Percentiles rank a stretch among this genome's conserved stretches.
phyloP scores from a whole-genome alignment of 75 land plant species.

The Cryptomeria japonica region DNA sequence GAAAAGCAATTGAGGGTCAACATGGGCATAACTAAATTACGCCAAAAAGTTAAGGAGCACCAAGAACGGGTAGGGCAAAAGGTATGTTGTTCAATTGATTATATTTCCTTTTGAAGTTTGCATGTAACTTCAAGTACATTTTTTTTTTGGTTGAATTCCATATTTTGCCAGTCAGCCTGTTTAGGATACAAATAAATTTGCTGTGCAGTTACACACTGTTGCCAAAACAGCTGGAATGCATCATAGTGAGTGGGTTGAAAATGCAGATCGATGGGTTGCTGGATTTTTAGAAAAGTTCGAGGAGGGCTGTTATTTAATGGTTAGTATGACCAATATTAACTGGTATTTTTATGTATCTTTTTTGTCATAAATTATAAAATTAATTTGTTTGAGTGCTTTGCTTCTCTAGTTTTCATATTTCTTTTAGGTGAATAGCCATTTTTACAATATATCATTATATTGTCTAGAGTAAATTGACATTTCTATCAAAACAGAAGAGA shows the following conservation, averaged over 20 bases:
- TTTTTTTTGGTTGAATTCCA: neutral
- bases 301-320: slow-evolving; percentile 95
- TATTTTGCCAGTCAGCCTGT: neutral
- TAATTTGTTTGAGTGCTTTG: neutral
- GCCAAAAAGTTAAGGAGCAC: slow-evolving; percentile 91
- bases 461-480: neutral
- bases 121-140: neutral
- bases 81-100: slow-evolving; percentile 21
- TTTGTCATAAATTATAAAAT: neutral
- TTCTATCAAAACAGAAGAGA: neutral
- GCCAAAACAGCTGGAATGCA: slow-evolving; percentile 86
- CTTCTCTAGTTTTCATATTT: neutral
- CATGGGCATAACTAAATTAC: slow-evolving; percentile 81
- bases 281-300: slow-evolving; percentile 98
- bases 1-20: slow-evolving; percentile 78
- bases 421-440: neutral
- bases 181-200: neutral
- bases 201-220: slow-evolving; percentile 70
- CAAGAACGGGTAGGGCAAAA: slow-evolving; percentile 68
- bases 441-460: neutral
- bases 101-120: neutral
- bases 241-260: slow-evolving; percentile 94
- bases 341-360: neutral
- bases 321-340: slow-evolving; percentile 19
- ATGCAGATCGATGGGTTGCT: slow-evolving; percentile 96